Conservation (phyloP, 1,139 yeast species). For the Yamadazyma triangularis region DNA sequence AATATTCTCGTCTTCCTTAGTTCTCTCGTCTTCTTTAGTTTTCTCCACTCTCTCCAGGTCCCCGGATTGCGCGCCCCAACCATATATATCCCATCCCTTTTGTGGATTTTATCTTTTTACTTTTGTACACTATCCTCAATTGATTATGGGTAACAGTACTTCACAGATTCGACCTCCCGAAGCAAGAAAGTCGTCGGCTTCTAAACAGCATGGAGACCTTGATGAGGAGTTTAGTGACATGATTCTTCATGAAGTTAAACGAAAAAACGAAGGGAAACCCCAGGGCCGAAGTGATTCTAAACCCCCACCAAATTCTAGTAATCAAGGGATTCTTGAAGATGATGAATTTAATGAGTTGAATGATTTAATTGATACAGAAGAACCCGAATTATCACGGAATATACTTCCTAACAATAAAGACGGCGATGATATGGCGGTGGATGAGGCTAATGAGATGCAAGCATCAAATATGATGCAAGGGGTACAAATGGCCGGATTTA, state of each 20-base stretch:
- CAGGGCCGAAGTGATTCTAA: neutral
- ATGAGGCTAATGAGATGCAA: slow-evolving; percentile 13
- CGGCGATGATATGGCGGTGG: neutral
- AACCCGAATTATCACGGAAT: slow-evolving; percentile 32
- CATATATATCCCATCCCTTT: too few species aligned
- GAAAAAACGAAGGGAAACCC: neutral
- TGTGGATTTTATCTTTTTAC: too few species aligned
- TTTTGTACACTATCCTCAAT: too few species aligned
- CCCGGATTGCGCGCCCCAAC: too few species aligned
- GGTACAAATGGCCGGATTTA: slow-evolving; percentile 3
- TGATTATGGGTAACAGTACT: slow-evolving; percentile 38
- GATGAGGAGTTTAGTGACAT: slow-evolving; percentile 46
- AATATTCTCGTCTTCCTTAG: too few species aligned
- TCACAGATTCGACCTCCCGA: slow-evolving; percentile 31
- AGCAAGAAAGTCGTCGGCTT: slow-evolving; percentile 28
- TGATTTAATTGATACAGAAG: slow-evolving; percentile 40
- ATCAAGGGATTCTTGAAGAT: slow-evolving; percentile 37
- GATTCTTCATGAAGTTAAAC: slow-evolving; percentile 40
- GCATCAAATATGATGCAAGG: slow-evolving; percentile 4
- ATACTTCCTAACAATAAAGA: slow-evolving; percentile 25
- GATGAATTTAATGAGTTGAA: slow-evolving; percentile 45
- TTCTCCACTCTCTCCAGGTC: too few species aligned
- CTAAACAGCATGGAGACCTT: slow-evolving; percentile 19
- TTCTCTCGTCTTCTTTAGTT: too few species aligned
- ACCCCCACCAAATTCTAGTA: slow-evolving; percentile 7